Evolutionary conservation across 345 rosid species (phyloP).

Genomic region (Sonneratia alba): DNA sequence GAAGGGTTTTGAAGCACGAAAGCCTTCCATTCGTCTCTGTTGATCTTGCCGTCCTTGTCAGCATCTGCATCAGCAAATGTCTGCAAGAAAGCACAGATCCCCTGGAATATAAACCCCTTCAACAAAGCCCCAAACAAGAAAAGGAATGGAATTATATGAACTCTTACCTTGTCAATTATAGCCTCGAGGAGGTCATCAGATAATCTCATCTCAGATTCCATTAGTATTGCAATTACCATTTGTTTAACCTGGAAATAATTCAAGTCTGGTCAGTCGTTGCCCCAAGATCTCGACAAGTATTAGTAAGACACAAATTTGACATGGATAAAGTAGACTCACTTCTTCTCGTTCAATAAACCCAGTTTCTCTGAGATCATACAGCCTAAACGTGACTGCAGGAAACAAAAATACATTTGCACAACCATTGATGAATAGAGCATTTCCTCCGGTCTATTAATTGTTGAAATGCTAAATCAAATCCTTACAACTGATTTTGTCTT

Average conservation of each 20-base stretch:
- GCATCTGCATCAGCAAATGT: slow-evolving; percentile 72
- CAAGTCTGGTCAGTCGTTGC: neutral
- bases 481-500: slow-evolving; percentile 79
- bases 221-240: slow-evolving; percentile 68
- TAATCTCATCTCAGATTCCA: slow-evolving; percentile 49
- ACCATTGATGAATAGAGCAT: neutral
- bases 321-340: slow-evolving; percentile 25
- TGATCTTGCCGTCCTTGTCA: slow-evolving; percentile 59
- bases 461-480: slow-evolving; percentile 8
- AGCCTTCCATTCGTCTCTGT: slow-evolving; percentile 54
- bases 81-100: slow-evolving; percentile 18
- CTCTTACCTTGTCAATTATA: slow-evolving; percentile 54
- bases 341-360: slow-evolving; percentile 83
- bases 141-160: neutral
- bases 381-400: slow-evolving; percentile 71
- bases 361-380: slow-evolving; percentile 77
- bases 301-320: neutral
- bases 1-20: slow-evolving; percentile 47
- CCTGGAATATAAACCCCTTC: neutral
- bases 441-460: neutral
- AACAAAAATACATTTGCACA: neutral
- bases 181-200: slow-evolving; percentile 52
- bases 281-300: neutral
- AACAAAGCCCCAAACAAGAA: neutral
- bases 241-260: slow-evolving; percentile 52